Conservation (phyloP, 352 stramenopile genomes). For the Phytopythium cucurbitacearum region DNA sequence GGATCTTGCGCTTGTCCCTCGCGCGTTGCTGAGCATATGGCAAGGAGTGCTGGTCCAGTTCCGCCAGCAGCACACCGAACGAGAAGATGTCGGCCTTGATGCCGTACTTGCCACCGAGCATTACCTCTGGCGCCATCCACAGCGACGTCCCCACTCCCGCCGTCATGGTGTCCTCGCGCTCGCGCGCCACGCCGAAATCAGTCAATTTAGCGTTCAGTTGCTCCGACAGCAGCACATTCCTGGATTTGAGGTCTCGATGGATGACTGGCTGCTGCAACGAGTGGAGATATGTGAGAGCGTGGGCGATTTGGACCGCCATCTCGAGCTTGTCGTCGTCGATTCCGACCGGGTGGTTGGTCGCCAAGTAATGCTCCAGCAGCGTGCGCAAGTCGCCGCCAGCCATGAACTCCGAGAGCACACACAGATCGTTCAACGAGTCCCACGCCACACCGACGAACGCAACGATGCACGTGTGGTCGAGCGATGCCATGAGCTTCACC, state of each 20-base stretch:
- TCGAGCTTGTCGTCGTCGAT: slow-evolving; percentile 30
- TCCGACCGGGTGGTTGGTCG: slow-evolving; percentile 9
- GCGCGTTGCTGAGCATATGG: slow-evolving; percentile 13
- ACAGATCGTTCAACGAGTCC: slow-evolving; percentile 24
- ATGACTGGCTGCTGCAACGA: slow-evolving; percentile 18
- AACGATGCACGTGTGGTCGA: slow-evolving; percentile 51
- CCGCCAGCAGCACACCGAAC: slow-evolving; percentile 26
- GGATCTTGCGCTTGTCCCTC: slow-evolving; percentile 8
- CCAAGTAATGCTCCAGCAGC: slow-evolving; percentile 20
- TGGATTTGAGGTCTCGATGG: slow-evolving; percentile 26
- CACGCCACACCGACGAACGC: slow-evolving; percentile 46
- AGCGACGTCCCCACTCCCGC: slow-evolving; percentile 25
- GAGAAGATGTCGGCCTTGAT: slow-evolving; percentile 30
- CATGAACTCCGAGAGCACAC: slow-evolving; percentile 37
- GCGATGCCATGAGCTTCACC: slow-evolving; percentile 30
- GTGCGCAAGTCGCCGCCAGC: slow-evolving; percentile 26
- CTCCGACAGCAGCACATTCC: slow-evolving; percentile 19
- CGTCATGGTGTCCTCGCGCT: slow-evolving; percentile 21
- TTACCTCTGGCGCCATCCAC: slow-evolving; percentile 25
- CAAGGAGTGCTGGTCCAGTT: slow-evolving; percentile 20
- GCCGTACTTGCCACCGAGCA: slow-evolving; percentile 21
- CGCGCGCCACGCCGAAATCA: slow-evolving; percentile 33
- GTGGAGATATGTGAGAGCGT: slow-evolving; percentile 25
- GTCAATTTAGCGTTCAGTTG: slow-evolving; percentile 25
- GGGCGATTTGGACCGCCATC: slow-evolving; percentile 30